These are phyloP conservation scores for Thozetella sp. DNA, from an alignment of 495 filamentous ascomycete species.

Conservation along the genomic window DNA sequence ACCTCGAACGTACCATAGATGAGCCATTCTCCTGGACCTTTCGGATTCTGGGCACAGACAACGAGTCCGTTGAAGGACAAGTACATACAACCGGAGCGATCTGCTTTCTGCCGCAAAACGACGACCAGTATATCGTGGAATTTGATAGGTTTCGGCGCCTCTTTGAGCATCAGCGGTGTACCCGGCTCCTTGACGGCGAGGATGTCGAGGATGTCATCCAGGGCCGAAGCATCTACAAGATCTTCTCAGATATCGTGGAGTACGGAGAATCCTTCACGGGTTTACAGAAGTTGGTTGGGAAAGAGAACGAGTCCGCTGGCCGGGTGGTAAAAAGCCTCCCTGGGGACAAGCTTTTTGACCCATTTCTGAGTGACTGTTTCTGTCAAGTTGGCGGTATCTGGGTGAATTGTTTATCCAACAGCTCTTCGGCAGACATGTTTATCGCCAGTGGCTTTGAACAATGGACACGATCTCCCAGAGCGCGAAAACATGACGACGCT, in stretches of 20 bases:
- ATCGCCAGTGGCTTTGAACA: conserved; percentile 49
- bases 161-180: conserved; percentile 35
- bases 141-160: conserved; percentile 47
- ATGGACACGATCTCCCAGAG: conserved; percentile 46
- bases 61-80: too few relatives aligned
- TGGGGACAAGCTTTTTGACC: conserved; percentile 24
- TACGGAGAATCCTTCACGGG: conserved; percentile 52
- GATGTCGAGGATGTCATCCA: conserved; percentile 57
- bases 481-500: conserved; percentile 11
- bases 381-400: conserved; percentile 54
- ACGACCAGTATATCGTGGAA: conserved; percentile 25
- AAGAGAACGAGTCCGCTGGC: conserved; percentile 43
- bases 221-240: conserved; percentile 47
- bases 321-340: conserved; percentile 35
- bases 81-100: conserved; percentile 24
- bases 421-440: conserved; percentile 39
- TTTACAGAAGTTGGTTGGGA: conserved; percentile 47
- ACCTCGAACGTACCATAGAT: conserved; percentile 38
- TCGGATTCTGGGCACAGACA: conserved; percentile 5
- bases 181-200: conserved; percentile 34
- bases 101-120: conserved; percentile 24
- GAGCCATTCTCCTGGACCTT: too few relatives aligned
- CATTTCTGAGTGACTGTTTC: conserved; percentile 31
- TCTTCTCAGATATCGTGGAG: conserved; percentile 48
- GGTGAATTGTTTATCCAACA: conserved; percentile 54